Base-by-base conservation (phyloP, 2,329 filamentous ascomycete genomes). In the Stagonosporopsis tanaceti region DNA sequence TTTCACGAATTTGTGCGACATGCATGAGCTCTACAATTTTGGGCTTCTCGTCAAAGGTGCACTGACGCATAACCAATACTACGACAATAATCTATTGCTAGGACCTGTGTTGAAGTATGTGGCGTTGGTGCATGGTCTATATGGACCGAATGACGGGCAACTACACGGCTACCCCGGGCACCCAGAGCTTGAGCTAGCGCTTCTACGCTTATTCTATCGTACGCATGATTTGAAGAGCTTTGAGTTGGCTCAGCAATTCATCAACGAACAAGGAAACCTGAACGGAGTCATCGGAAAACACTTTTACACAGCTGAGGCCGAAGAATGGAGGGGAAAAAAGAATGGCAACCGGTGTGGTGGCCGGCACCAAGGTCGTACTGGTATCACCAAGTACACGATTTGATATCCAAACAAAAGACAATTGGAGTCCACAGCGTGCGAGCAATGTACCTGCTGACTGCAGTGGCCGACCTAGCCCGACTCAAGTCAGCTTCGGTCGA, bases 281-380 rank as follows among this genome's bases (percentile, higher is more conserved):
- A 20, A 6, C 17, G 50, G 35, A 6, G 28, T 38, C 11, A 25
- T 47, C 4, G 50, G 42, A n/a, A 47, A 37, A 27, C 42, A 47
- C 14, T 47, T 47, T 11, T 53, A 32, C 20, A 52, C 41, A 1
- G 38, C 42, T 12, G 48, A 51, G 39, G 48, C 48, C 6, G 48
- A 44, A 24, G n/a, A 38, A 38, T 11, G 39, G 39, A 4, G 24
- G 24, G 2, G 48, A 51, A 28, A 9, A 9, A 37, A 11, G 48
- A 51, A 5, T 51, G 28, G 39, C 48, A 44, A 22, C 48, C 48
- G 2, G 30, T 51, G 12, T 51, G 48, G 48, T 51, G 42, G 24
- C 39, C 48, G 1, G 48, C 48, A 9, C 48, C 39, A 25, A 51
- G 48, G 12, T 51, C 48, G 2, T 39, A 51, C 12, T 51, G 48